Evolutionary conservation across 768 basidiomycete genomes (phyloP).

Genomic region (Termitomyces sp.): DNA sequence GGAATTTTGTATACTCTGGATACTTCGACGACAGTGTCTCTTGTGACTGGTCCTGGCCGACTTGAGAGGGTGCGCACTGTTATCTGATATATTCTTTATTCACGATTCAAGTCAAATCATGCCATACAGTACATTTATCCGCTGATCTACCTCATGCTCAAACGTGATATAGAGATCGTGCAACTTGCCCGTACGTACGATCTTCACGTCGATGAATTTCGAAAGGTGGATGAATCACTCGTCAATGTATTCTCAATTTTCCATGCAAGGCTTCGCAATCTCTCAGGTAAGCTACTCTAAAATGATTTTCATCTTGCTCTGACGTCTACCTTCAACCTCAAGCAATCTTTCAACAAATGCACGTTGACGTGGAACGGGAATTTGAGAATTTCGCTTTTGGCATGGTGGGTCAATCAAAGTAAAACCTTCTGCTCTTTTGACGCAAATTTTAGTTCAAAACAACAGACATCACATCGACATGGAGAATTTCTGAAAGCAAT

Average conservation of each 20-base stretch:
- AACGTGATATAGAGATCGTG: not conserved
- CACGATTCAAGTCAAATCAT: not conserved
- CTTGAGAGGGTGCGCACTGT: not conserved
- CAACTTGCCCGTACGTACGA: not conserved
- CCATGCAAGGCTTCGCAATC: not conserved
- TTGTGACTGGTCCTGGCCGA: not conserved
- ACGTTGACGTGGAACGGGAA: not conserved
- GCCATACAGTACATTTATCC: slow-evolving; percentile 1
- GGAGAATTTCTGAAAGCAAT: not conserved
- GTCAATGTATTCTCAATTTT: not conserved
- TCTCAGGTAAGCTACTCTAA: not conserved
- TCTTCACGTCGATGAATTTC: not conserved
- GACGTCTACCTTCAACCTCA: not conserved
- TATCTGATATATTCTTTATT: not conserved
- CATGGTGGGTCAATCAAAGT: not conserved
- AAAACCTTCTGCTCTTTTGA: not conserved
- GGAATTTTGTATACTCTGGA: not conserved
- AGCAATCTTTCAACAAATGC: slow-evolving; percentile 10
- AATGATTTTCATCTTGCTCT: not conserved
- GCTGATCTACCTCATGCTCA: not conserved
- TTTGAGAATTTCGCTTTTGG: slow-evolving; percentile 7
- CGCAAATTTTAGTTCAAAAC: not conserved
- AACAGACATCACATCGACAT: not conserved
- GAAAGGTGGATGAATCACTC: not conserved
- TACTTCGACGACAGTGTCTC: not conserved